phyloP scores from a whole-genome alignment of 2,329 filamentous ascomycete species.

The Lachnum nothofagi region DNA sequence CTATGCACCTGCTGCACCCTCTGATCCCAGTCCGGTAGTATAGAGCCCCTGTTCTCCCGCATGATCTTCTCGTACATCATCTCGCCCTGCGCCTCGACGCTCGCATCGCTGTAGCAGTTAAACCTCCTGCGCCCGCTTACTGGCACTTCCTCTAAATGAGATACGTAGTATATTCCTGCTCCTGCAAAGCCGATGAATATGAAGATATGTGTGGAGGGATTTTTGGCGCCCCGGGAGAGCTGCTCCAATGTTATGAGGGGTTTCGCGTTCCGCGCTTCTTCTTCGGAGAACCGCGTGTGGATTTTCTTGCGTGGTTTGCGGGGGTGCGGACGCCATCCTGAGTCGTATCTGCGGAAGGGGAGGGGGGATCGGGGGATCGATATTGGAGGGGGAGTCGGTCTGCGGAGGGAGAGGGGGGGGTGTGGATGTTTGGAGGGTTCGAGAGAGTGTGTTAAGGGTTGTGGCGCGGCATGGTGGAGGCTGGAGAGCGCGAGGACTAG shows the following conservation, averaged over 20 bases:
- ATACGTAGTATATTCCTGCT: conserved; percentile 54
- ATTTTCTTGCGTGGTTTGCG: background rate
- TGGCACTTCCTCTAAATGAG: conserved; percentile 67
- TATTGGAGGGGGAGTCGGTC: background rate
- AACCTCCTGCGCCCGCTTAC: conserved; percentile 68
- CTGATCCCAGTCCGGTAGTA: conserved; percentile 55
- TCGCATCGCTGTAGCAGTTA: conserved; percentile 57
- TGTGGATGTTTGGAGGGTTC: background rate
- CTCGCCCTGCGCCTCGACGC: conserved; percentile 50
- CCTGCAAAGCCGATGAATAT: conserved; percentile 39
- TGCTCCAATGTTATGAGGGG: conserved; percentile 38
- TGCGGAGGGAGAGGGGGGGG: conserved; percentile 1
- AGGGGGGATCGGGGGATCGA: background rate
- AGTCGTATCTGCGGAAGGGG: conserved; percentile 1
- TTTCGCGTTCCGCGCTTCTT: conserved; percentile 21
- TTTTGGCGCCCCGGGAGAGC: conserved; percentile 32
- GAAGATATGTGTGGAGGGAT: conserved; percentile 35
- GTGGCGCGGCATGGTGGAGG: background rate
- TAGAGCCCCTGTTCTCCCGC: conserved; percentile 45
- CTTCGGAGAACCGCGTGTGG: conserved; percentile 18
- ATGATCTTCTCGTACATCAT: conserved; percentile 54
- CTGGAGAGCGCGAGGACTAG: background rate
- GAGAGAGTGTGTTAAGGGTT: background rate
- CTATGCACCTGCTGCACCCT: conserved; percentile 52
- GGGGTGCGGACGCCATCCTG: background rate